phyloP scores from a whole-genome alignment of 1,284 basidiomycete species.

The Rhodotorula sp. region DNA sequence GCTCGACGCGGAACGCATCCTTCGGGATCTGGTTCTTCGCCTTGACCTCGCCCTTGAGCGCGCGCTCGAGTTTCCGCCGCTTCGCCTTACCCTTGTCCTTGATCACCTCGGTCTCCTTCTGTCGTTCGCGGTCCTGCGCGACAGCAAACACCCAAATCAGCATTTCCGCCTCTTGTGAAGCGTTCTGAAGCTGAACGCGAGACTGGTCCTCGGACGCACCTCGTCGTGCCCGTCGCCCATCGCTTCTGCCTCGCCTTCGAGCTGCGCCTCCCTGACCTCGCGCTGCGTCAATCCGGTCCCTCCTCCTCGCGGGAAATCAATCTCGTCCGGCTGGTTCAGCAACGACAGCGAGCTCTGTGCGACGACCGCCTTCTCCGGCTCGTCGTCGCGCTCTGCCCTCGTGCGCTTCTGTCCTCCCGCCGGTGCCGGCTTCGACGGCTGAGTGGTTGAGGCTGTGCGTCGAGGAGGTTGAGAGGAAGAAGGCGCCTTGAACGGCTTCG shows the following conservation, averaged over 20 bases:
- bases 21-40: constrained; percentile 49
- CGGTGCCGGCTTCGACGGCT: neutral
- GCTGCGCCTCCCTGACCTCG: constrained; percentile 82
- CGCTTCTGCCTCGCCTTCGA: constrained; percentile 81
- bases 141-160: neutral
- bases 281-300: constrained; percentile 71
- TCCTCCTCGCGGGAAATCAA: constrained; percentile 92
- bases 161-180: neutral
- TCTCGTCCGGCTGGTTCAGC: constrained; percentile 56
- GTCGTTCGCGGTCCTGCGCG: constrained; percentile 9
- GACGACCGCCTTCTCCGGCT: constrained; percentile 29
- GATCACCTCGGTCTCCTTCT: constrained; percentile 34
- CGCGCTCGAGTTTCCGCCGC: constrained; percentile 42
- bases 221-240: constrained; percentile 50
- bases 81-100: constrained; percentile 48
- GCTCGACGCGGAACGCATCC: constrained; percentile 70
- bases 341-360: constrained; percentile 12
- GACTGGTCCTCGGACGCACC: neutral
- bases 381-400: constrained; percentile 14
- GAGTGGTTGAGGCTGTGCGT: neutral
- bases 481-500: constrained; percentile 31
- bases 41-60: constrained; percentile 22
- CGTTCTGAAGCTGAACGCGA: neutral
- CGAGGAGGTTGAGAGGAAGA: constrained; percentile 5
- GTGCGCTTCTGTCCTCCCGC: constrained; percentile 19